phyloP scores from a whole-genome alignment of 345 rosid genomes.

The Hevea brasiliensis region DNA sequence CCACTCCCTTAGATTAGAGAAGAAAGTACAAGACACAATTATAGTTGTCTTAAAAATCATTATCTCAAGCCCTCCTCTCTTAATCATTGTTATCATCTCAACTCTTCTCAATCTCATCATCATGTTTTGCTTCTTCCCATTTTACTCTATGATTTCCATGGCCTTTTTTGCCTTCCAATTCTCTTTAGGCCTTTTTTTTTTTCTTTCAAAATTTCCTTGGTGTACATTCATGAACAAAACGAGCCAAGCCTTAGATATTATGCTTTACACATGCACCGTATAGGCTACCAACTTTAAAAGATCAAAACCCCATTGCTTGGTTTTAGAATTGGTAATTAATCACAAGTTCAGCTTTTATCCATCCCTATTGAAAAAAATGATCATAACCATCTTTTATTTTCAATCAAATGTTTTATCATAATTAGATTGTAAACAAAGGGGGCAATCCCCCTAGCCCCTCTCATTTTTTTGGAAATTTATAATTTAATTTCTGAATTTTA shows the following conservation, averaged over 20 bases:
- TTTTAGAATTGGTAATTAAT: background rate
- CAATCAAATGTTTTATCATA: too few relatives aligned
- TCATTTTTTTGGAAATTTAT: too few relatives aligned
- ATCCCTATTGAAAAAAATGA: constrained; percentile 9
- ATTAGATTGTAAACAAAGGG: too few relatives aligned
- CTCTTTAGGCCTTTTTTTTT: background rate
- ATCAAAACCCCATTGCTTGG: too few relatives aligned
- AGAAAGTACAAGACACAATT: constrained; percentile 58
- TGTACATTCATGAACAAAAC: constrained; percentile 6
- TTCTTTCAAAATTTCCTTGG: background rate
- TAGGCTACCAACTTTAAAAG: background rate
- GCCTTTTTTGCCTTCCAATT: background rate
- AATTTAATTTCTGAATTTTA: too few relatives aligned
- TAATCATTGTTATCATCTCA: constrained; percentile 22
- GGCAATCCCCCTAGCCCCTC: too few relatives aligned
- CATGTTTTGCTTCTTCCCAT: constrained; percentile 10
- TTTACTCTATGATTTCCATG: background rate
- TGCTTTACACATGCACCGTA: constrained; percentile 19
- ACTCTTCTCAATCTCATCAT: constrained; percentile 26
- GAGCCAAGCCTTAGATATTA: constrained; percentile 13
- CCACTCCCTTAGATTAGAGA: constrained; percentile 18
- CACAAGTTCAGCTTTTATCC: constrained; percentile 2
- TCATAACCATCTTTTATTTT: too few relatives aligned
- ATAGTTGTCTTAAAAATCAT: constrained; percentile 46
- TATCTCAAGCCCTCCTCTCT: constrained; percentile 29